A percentile compares a stretch with the other conserved stretches of the same genome.
Evolutionary conservation across 1,139 yeast species (phyloP).

Genomic region (Entelexis paramagnoliae): DNA sequence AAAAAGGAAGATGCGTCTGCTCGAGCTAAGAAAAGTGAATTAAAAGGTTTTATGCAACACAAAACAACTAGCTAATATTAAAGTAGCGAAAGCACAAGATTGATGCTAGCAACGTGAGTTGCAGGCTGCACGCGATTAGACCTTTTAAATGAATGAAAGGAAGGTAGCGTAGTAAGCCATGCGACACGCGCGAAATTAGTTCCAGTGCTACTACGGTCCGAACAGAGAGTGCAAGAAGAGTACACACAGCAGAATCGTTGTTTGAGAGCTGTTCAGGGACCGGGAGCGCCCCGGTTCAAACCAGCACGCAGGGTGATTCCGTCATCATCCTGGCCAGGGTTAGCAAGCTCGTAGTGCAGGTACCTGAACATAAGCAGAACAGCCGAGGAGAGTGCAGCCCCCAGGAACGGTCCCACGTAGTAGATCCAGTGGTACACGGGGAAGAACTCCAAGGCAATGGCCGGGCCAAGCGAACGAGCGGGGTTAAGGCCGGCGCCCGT

Average conservation of each 20-base stretch:
- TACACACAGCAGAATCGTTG: background rate
- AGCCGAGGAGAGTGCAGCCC: background rate
- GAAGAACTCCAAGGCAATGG: conserved; percentile 5
- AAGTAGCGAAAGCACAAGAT: no score
- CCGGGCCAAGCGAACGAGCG: conserved; percentile 3
- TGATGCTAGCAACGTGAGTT: no score
- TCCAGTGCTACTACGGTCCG: no score
- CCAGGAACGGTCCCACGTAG: conserved; percentile 4
- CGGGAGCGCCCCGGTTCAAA: background rate
- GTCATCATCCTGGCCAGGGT: conserved; percentile 5
- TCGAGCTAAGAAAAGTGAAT: no score
- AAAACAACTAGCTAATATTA: no score
- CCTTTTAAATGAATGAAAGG: no score
- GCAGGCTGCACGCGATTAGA: no score
- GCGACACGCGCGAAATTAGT: no score
- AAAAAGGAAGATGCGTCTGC: no score
- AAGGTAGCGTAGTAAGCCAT: no score
- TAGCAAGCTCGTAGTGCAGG: conserved; percentile 2
- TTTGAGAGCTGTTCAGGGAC: background rate
- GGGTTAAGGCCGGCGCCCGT: conserved; percentile 4
- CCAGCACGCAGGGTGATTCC: background rate
- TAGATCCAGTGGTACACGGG: conserved; percentile 7
- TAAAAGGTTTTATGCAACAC: no score
- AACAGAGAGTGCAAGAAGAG: no score
- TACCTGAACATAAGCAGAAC: background rate